A percentile compares a stretch with the other conserved stretches of the same genome.
These are phyloP conservation scores for Globisporangium radiosum DNA, from an alignment of 352 stramenopile species.

Conservation along the genomic window DNA sequence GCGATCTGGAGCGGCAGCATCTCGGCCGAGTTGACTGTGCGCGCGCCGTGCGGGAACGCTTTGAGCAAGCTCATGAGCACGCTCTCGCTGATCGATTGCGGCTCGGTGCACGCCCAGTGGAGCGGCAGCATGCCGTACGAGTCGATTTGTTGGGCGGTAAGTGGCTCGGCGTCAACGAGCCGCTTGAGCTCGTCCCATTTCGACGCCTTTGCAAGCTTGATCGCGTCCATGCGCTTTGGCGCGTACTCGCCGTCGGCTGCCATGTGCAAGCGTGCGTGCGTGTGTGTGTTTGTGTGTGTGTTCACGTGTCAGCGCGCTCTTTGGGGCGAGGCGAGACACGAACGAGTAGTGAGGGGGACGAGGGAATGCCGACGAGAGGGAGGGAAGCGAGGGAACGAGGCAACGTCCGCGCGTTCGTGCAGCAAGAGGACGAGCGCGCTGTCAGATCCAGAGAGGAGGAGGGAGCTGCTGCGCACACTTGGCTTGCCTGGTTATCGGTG, in stretches of 20 bases:
- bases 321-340: not conserved
- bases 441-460: not conserved
- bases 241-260: conserved; percentile 18
- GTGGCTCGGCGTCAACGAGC: conserved; percentile 67
- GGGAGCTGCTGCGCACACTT: not conserved
- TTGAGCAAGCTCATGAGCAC: conserved; percentile 78
- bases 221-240: conserved; percentile 69
- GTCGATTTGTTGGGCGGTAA: conserved; percentile 66
- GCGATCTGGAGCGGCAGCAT: conserved; percentile 85
- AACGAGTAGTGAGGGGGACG: too few relatives aligned
- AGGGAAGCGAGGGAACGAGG: not conserved
- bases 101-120: conserved; percentile 84
- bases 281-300: not conserved
- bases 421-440: not conserved
- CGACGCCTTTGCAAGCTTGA: conserved; percentile 79
- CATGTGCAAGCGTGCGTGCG: not conserved
- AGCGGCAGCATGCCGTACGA: conserved; percentile 85
- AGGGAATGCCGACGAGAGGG: not conserved
- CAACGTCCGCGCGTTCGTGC: too few relatives aligned
- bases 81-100: conserved; percentile 60
- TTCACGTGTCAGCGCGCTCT: not conserved
- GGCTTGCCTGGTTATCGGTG: too few relatives aligned
- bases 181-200: conserved; percentile 71
- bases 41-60: conserved; percentile 61
- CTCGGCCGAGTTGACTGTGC: conserved; percentile 67